Conservation (phyloP, 1,284 basidiomycete species). For the Athelia sp. region DNA sequence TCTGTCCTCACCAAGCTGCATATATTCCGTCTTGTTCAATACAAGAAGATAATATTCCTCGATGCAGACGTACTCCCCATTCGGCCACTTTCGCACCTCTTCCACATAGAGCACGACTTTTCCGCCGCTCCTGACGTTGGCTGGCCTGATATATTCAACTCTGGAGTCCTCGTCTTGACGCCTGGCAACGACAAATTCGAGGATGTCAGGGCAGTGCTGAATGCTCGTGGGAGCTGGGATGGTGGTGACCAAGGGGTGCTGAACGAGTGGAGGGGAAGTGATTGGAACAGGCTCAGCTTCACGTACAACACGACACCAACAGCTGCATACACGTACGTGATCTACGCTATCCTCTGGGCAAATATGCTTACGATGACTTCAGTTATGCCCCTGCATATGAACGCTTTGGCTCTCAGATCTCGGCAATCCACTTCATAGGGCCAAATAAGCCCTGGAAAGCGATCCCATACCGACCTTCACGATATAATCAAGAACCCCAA, state of each 20-base stretch:
- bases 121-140: conserved; percentile 94
- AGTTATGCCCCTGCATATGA: conserved; percentile 95
- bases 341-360: conserved; percentile 1
- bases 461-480: conserved; percentile 63
- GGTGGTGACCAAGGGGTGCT: conserved; percentile 95
- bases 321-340: conserved; percentile 89
- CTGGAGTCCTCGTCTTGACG: conserved; percentile 85
- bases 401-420: conserved; percentile 86
- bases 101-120: conserved; percentile 69
- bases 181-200: conserved; percentile 83
- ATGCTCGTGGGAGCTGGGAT: conserved; percentile 86
- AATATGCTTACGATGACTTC: conserved; percentile 14
- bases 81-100: conserved; percentile 85
- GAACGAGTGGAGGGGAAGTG: conserved; percentile 86
- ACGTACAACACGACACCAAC: conserved; percentile 97
- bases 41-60: conserved; percentile 87
- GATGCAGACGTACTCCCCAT: conserved; percentile 95
- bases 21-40: conserved; percentile 86
- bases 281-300: conserved; percentile 92
- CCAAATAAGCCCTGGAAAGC: conserved; percentile 89
- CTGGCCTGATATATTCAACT: conserved; percentile 99
- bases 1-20: conserved; percentile 95
- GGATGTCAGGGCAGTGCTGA: conserved; percentile 64
- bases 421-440: conserved; percentile 93
- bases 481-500: too few relatives aligned